phyloP scores from a whole-genome alignment of 768 basidiomycete species.

The Russula foetens region DNA sequence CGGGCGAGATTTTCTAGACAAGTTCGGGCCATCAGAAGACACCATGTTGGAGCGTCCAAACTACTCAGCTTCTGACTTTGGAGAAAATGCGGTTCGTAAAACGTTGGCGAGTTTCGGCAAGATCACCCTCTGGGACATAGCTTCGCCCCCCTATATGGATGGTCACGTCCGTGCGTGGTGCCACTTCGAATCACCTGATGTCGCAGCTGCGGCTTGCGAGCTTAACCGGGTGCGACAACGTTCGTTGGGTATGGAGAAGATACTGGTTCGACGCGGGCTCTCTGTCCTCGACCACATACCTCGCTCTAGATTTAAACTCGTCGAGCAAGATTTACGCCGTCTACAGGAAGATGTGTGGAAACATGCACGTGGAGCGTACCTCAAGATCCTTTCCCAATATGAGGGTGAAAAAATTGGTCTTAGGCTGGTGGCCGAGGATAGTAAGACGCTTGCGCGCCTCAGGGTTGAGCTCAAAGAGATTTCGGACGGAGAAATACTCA shows the following conservation, averaged over 20 bases:
- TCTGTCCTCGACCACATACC: slow-evolving; percentile 41
- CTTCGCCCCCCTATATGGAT: slow-evolving; percentile 43
- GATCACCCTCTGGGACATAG: slow-evolving; percentile 36
- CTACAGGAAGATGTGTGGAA: slow-evolving; percentile 34
- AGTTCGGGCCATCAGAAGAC: slow-evolving; percentile 40
- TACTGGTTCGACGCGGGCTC: slow-evolving; percentile 48
- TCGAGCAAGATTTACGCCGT: slow-evolving; percentile 38
- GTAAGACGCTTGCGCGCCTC: slow-evolving; percentile 43
- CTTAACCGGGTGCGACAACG: slow-evolving; percentile 41
- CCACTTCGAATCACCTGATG: slow-evolving; percentile 41
- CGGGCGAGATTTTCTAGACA: slow-evolving; percentile 34
- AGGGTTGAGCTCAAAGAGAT: slow-evolving; percentile 57
- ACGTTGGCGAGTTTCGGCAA: slow-evolving; percentile 34
- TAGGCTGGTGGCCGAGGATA: slow-evolving; percentile 42
- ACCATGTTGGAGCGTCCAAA: slow-evolving; percentile 46
- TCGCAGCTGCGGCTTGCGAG: slow-evolving; percentile 44
- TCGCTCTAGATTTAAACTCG: slow-evolving; percentile 29
- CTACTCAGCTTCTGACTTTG: slow-evolving; percentile 30
- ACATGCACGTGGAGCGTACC: slow-evolving; percentile 25
- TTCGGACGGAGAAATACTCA: slow-evolving; percentile 51
- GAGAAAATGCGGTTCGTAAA: slow-evolving; percentile 31
- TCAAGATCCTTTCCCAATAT: slow-evolving; percentile 25
- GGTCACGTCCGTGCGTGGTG: slow-evolving; percentile 48
- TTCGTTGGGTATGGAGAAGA: slow-evolving; percentile 36
- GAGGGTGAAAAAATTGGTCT: slow-evolving; percentile 25